A percentile compares a stretch with the other conserved stretches of the same genome.
Evolutionary conservation across 768 basidiomycete species (phyloP).

Genomic region (Mycena galericulata): DNA sequence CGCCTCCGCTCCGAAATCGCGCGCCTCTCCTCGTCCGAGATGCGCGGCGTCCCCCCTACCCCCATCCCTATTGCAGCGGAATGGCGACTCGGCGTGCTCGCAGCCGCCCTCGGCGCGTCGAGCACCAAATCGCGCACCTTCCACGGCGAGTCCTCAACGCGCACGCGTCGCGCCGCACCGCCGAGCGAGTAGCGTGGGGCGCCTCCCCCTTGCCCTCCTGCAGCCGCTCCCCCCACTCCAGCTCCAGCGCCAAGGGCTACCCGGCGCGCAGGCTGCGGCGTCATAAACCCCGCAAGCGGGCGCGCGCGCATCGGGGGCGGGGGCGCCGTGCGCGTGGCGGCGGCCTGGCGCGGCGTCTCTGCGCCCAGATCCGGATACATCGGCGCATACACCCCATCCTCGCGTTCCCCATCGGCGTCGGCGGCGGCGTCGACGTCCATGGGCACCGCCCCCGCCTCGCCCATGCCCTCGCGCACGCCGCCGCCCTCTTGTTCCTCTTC

Average conservation of each 20-base stretch:
- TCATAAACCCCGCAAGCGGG: slow-evolving; percentile 31
- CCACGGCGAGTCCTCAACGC: slow-evolving; percentile 33
- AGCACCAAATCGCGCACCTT: slow-evolving; percentile 45
- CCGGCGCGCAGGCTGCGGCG: slow-evolving; percentile 27
- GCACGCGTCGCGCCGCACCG: slow-evolving; percentile 29
- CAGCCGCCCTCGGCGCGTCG: neutral
- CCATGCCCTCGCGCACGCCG: neutral
- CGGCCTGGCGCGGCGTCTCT: neutral
- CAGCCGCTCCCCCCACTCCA: neutral
- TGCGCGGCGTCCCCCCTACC: slow-evolving; percentile 47
- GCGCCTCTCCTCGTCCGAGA: slow-evolving; percentile 29
- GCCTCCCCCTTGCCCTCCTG: neutral
- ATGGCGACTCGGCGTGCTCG: slow-evolving; percentile 47
- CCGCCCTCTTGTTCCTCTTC: neutral
- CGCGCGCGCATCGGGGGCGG: slow-evolving; percentile 12
- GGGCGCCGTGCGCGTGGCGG: neutral
- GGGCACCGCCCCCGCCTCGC: neutral
- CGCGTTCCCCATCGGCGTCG: neutral
- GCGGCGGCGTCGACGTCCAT: slow-evolving; percentile 28
- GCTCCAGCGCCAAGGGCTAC: neutral
- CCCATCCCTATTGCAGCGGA: too few relatives aligned
- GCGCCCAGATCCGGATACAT: slow-evolving; percentile 21
- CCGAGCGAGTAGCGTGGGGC: slow-evolving; percentile 30
- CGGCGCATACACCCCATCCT: slow-evolving; percentile 8
- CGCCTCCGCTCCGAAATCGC: slow-evolving; percentile 42